Evolutionary conservation across 2,329 filamentous ascomycete species (phyloP), one percentile per base, ranked within the genome.

Genomic region (Metarhizium robertsii): DNA sequence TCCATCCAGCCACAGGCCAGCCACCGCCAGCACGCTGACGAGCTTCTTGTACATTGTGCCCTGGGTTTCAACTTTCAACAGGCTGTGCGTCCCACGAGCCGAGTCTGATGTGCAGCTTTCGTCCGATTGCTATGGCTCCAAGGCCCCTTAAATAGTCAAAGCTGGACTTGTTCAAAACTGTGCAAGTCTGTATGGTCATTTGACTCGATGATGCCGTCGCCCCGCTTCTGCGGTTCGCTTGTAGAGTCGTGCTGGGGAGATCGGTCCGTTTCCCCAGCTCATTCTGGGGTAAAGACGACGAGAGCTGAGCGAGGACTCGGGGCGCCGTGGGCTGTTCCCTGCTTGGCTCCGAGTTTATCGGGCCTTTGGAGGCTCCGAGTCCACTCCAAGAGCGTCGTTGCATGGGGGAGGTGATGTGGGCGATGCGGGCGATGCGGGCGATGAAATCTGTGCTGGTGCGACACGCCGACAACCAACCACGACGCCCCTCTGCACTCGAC

Each of bases 41-140:
- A 58, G 52, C 10, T 40, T 52, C 20, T 25, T 56, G 52, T 57
- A 46, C 38, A 55, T 51, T 10, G 16, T 42, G 53, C 11, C 45
- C 45, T 32, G 11, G 38, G 11, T 40, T 40, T 13, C 25, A 25
- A 25, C 25, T 25, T 25, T 25, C 25, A 13, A 36, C 13, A 8
- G 34, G n/a, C 40, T 11, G 40, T 3, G 7, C 18, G n/a, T 20
- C n/a, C 6, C n/a, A 20, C 2, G 42, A 20, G 2, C n/a, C 18
- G n/a, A 45, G n/a, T 7, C 18, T 25, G 42, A 45, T 20, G 18
- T 20, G 32, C 32, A 11, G 32, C 32, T 34, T 34, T 34, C 10
- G 32, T 11, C 32, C 10, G 10, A 11, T 11, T 34, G 7, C 16
- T 16, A 43, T 6, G 40, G 2, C 6, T 16, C 16, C 14, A n/a